These are phyloP conservation scores for Gorgonomyces haynaldii DNA, from an alignment of 192 early-diverging fungal genomes.

Conservation along the genomic window DNA sequence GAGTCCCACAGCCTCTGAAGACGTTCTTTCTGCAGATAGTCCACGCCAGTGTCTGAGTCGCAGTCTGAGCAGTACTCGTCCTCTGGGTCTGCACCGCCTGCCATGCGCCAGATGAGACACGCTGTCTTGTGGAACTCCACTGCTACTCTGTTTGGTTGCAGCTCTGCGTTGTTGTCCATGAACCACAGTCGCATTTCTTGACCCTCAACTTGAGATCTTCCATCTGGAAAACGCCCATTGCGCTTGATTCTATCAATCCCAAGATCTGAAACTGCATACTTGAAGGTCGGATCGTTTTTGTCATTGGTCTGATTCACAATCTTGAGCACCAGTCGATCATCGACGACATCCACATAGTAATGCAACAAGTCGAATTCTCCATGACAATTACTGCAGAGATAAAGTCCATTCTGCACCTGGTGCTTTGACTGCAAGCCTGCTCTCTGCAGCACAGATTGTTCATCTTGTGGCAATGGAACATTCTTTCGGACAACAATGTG, in stretches of 20 bases:
- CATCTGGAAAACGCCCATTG: not conserved
- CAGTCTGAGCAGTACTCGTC: conserved; percentile 7
- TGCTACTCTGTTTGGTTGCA: conserved; percentile 11
- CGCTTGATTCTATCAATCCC: not conserved
- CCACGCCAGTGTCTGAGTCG: too few relatives aligned
- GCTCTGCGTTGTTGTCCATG: conserved; percentile 1
- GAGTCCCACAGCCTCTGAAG: too few relatives aligned
- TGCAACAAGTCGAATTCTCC: too few relatives aligned
- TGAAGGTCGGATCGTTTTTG: not conserved
- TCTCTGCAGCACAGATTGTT: too few relatives aligned
- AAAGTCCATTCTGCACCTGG: too few relatives aligned
- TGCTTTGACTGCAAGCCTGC: too few relatives aligned
- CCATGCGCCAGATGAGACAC: conserved; percentile 6
- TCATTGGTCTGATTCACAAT: conserved; percentile 14
- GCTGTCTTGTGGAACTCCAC: conserved; percentile 8
- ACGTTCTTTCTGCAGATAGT: too few relatives aligned
- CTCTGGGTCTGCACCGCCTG: conserved; percentile 1
- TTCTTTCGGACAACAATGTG: too few relatives aligned
- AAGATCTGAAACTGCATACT: not conserved
- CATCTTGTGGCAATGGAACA: too few relatives aligned
- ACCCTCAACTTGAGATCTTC: not conserved
- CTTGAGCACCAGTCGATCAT: conserved; percentile 7
- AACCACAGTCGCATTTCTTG: conserved; percentile 5
- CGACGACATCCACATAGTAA: conserved; percentile 13
- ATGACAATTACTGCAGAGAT: too few relatives aligned